Evolutionary conservation across 495 filamentous ascomycete species (phyloP).

Genomic region (Penicillium malachiteum): DNA sequence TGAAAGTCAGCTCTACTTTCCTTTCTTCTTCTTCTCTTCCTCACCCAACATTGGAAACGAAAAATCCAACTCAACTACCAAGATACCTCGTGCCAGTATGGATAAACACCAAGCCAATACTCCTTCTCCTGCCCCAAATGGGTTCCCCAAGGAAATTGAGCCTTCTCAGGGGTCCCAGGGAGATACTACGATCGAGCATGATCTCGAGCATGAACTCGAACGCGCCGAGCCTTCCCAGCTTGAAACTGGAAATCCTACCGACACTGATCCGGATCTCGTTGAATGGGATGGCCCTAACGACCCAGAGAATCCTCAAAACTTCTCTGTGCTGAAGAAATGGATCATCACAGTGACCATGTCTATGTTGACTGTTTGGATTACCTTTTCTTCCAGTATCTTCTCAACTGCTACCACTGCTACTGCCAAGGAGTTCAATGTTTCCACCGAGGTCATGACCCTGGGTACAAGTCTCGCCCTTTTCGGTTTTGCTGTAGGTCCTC

Average conservation of each 20-base stretch:
- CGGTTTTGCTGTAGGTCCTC: conserved; percentile 53
- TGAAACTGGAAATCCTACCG: conserved; percentile 11
- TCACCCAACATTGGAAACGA: too few species aligned
- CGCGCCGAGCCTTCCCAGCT: too few species aligned
- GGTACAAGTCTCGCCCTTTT: conserved; percentile 58
- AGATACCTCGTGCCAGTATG: too few species aligned
- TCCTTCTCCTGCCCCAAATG: too few species aligned
- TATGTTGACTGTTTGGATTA: conserved; percentile 57
- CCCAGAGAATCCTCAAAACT: conserved; percentile 72
- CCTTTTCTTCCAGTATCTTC: conserved; percentile 61
- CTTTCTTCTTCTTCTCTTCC: too few species aligned
- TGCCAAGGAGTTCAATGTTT: conserved; percentile 50
- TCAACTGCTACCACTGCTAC: conserved; percentile 52
- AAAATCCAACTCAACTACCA: too few species aligned
- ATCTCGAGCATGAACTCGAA: too few species aligned
- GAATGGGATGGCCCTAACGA: conserved; percentile 55
- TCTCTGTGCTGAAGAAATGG: conserved; percentile 62
- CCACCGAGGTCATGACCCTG: conserved; percentile 54
- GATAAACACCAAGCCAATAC: too few species aligned
- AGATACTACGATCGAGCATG: too few species aligned
- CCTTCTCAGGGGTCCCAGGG: too few species aligned
- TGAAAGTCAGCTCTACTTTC: too few species aligned
- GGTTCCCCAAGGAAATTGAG: too few species aligned
- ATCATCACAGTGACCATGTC: conserved; percentile 62
- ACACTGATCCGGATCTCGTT: conserved; percentile 43